Conservation (phyloP, 2,329 filamentous ascomycete genomes). For the Epichloe coenophiala region DNA sequence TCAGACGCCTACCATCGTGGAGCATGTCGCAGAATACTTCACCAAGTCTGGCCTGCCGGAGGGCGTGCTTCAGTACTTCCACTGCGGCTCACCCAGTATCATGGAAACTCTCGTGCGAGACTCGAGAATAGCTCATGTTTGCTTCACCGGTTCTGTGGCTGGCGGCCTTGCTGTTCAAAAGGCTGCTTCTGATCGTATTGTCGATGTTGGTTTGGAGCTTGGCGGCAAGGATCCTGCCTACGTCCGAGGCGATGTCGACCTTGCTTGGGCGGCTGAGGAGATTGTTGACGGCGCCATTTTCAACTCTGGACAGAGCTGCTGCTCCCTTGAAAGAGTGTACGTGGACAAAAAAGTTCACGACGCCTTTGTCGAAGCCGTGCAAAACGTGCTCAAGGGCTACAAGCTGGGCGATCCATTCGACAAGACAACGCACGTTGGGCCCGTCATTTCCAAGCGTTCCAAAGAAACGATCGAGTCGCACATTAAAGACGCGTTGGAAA, state of each 20-base stretch:
- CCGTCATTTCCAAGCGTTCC: constrained; percentile 72
- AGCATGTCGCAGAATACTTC: constrained; percentile 70
- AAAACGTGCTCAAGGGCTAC: constrained; percentile 69
- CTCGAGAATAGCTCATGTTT: constrained; percentile 65
- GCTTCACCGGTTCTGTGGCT: constrained; percentile 87
- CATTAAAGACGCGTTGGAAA: constrained; percentile 66
- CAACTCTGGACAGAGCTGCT: constrained; percentile 98
- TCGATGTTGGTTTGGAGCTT: constrained; percentile 79
- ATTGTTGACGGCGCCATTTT: constrained; percentile 94
- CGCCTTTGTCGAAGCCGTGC: constrained; percentile 62
- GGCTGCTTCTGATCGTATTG: constrained; percentile 70
- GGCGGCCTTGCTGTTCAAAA: constrained; percentile 77
- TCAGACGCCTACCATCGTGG: constrained; percentile 83
- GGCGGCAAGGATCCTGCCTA: constrained; percentile 95
- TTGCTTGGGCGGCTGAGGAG: constrained; percentile 83
- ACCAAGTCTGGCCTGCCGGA: constrained; percentile 65
- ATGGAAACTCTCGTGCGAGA: constrained; percentile 70
- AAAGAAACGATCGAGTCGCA: constrained; percentile 66
- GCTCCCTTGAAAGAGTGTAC: constrained; percentile 82
- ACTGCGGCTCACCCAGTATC: constrained; percentile 64
- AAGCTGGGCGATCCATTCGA: constrained; percentile 80
- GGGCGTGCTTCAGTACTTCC: constrained; percentile 83
- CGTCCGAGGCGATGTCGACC: constrained; percentile 70
- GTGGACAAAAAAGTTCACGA: constrained; percentile 79
- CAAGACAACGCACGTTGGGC: constrained; percentile 68